Conservation (phyloP, 2,329 filamentous ascomycete species). For the Fusarium pininemorale region DNA sequence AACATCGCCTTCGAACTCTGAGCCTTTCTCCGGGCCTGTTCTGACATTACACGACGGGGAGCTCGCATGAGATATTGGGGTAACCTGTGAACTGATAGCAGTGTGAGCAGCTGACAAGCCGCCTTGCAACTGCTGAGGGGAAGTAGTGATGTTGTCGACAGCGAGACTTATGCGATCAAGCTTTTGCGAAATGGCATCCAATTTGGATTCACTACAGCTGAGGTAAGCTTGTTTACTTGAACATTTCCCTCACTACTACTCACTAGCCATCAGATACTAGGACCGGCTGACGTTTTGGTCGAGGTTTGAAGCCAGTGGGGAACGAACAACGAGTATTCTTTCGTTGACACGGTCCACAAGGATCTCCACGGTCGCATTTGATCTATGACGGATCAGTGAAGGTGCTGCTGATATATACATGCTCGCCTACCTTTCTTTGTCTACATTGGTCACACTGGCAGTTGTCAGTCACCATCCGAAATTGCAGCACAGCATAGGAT, state of each 20-base stretch:
- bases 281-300: not conserved
- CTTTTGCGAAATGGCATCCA: constrained; percentile 3
- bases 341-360: constrained; percentile 5
- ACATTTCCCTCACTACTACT: accelerated
- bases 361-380: constrained; percentile 6
- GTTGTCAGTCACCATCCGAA: not conserved
- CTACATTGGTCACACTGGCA: constrained; percentile 8
- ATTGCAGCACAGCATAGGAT: not conserved
- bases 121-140: not conserved
- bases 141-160: not conserved
- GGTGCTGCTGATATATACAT: not conserved
- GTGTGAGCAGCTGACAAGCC: not conserved
- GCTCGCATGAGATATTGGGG: not conserved
- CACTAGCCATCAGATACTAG: not conserved
- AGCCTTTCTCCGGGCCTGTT: not conserved
- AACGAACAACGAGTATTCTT: constrained; percentile 4
- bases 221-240: accelerated
- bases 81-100: not conserved
- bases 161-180: constrained; percentile 7
- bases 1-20: not conserved
- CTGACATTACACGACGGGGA: not conserved
- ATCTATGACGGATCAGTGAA: not conserved
- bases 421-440: not conserved
- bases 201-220: not conserved
- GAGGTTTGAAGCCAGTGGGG: not conserved